Evolutionary conservation across 306 rosid species (phyloP), one percentile per base, ranked within the genome.

Genomic region (Alnus rubra): DNA sequence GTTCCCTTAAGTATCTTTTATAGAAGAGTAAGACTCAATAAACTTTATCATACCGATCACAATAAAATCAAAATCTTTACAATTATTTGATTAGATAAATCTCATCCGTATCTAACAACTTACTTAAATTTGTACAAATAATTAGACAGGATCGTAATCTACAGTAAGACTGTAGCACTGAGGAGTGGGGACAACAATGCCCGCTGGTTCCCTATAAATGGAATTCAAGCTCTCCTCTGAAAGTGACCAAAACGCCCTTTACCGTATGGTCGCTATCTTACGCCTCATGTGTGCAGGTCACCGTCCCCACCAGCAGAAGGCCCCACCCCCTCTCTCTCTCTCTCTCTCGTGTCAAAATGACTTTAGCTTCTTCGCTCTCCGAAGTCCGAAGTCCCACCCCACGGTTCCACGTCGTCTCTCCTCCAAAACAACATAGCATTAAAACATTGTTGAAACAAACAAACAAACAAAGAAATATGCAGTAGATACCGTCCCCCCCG

Each of bases 231-330:
- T 42, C 11, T 9, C 4, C 0, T 1, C 16, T 0, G 3, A 2
- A 70, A 82, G 75, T 77, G 82, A 87, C 88, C 10, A 79, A 7
- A 87, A 73, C 79, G 54, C 56, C 88, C 88, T 74, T 19, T n/a
- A 0, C 52, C 53, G 89, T 76, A 84, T 77, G 71, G 92, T 89
- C 92, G 39, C 80, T 79, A 16, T 91, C 92, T 76, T 62, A 30
- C 75, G 76, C 74, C 81, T 79, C 83, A 51, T 33, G 74, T 76
- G 75, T 75, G 88, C 85, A 84, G 88, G 85, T 74, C 79, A 79
- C 82, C 56, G 75, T 76, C 77, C 85, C 87, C 81, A 73, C 85
- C 82, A 84, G 51, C 84, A 79, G 71, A 52, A 48, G 54, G 18
- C 14, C 85, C 85, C 55, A 19, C 49, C 28, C 62, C 18, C 60